Evolutionary conservation across 2,329 filamentous ascomycete genomes (phyloP).

Genomic region (Penicillium sp.): DNA sequence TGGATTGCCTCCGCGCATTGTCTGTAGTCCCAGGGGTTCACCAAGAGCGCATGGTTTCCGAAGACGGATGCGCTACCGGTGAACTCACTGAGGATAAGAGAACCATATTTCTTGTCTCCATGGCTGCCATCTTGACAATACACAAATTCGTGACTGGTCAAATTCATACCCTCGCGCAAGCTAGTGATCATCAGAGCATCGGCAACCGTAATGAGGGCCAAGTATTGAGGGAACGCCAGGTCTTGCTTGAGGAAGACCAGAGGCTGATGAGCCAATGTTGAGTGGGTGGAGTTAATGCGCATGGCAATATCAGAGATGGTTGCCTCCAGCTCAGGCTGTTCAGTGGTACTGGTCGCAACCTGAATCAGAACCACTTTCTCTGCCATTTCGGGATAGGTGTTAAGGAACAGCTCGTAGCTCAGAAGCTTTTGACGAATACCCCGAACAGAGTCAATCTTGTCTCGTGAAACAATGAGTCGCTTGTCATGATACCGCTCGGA

Average conservation of each 20-base stretch:
- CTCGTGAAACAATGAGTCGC: constrained; percentile 85
- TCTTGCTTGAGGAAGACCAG: constrained; percentile 94
- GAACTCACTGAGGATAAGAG: constrained; percentile 91
- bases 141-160: constrained; percentile 92
- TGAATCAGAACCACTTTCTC: constrained; percentile 89
- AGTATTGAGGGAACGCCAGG: constrained; percentile 87
- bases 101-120: constrained; percentile 77
- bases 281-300: constrained; percentile 88
- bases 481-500: constrained; percentile 84
- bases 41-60: constrained; percentile 74
- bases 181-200: constrained; percentile 94
- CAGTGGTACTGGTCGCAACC: constrained; percentile 86
- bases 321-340: constrained; percentile 83
- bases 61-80: constrained; percentile 90
- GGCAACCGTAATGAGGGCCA: constrained; percentile 86
- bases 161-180: constrained; percentile 94
- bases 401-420: constrained; percentile 89
- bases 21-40: constrained; percentile 95
- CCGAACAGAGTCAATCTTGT: constrained; percentile 91
- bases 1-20: constrained; percentile 86
- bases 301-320: constrained; percentile 93
- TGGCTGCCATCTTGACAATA: constrained; percentile 86
- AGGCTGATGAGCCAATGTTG: constrained; percentile 87
- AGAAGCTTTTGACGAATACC: constrained; percentile 92
- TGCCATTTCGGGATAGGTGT: constrained; percentile 87